Base-by-base conservation (phyloP, 2,329 filamentous ascomycete species). In the Didymella sp. region DNA sequence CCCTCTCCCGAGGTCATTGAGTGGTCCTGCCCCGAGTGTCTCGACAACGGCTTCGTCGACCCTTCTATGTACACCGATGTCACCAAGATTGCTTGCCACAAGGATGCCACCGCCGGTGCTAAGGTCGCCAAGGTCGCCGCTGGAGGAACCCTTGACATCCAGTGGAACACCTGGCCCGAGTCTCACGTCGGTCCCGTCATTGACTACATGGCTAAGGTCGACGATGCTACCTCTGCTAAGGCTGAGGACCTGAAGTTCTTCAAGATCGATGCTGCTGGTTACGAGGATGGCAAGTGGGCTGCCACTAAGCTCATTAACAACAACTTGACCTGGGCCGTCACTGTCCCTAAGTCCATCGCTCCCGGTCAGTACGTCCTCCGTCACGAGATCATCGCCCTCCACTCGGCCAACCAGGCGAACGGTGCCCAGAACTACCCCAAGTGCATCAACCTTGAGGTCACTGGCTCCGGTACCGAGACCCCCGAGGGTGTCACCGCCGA, bases 91-190 rank as follows among this genome's bases (percentile, higher is more conserved):
- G 84, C 85, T 69, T 88, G 85, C 78, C 87, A 89, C 78, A 79
- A 79, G 68, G 74, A 76, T 41, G 85, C 83, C 22, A 78, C 79
- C 17, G 79, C 81, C n/a, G 84, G 80, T 35, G 66, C 75, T 15
- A 77, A 79, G 50, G 79, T 81, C 59, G 84, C 83, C 13, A 74
- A 80, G 13, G 81, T 88, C 37, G 77, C 79, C 11, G 88, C 87
- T 15, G 88, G 88, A 56, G 77, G 78, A 63, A 78, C 79, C 15
- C 70, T 89, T 63, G 77, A 83, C 56, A 75, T 90, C 45, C 80
- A 85, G 66, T 90, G 87, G 88, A 84, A 80, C 56, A 77, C 78
- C 15, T 90, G 88, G 88, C 87, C 87, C n/a, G 78, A 82, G 9
- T 82, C 80, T 51, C 85, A 90, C 77, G 80, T 87, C 62, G 85